phyloP scores from a whole-genome alignment of 2,329 filamentous ascomycete species.

The Phaeoacremonium minimum region DNA sequence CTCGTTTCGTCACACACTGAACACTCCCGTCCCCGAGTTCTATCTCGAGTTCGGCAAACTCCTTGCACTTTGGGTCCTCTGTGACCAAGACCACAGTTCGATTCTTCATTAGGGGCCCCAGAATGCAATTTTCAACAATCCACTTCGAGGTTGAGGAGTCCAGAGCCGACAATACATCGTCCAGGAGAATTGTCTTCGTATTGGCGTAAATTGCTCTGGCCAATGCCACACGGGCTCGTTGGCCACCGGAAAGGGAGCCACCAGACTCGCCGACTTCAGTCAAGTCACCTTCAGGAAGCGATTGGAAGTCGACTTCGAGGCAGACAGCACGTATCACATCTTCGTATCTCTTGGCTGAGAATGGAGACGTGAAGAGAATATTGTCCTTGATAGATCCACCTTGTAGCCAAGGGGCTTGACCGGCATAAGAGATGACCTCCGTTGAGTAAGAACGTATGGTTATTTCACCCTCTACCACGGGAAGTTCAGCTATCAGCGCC shows the following conservation, averaged over 20 bases:
- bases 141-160: constrained; percentile 36
- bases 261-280: constrained; percentile 65
- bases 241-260: constrained; percentile 53
- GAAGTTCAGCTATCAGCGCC: constrained; percentile 1
- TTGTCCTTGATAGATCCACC: constrained; percentile 1
- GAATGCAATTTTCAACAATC: constrained; percentile 3
- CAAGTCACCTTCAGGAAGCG: constrained; percentile 62
- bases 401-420: constrained; percentile 16
- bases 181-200: constrained; percentile 61
- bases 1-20: not conserved
- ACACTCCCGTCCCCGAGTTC: constrained; percentile 5
- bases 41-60: constrained; percentile 6
- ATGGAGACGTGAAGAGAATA: constrained; percentile 55
- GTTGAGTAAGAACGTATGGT: not conserved
- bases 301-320: constrained; percentile 58
- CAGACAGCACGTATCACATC: constrained; percentile 61
- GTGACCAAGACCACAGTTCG: constrained; percentile 8
- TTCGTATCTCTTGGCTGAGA: constrained; percentile 58
- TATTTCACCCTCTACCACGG: not conserved
- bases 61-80: constrained; percentile 2
- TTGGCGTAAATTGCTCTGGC: constrained; percentile 63
- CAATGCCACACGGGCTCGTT: constrained; percentile 61
- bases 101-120: constrained; percentile 3
- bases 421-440: constrained; percentile 49
- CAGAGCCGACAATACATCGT: constrained; percentile 62